Base-by-base conservation (phyloP, 2,329 filamentous ascomycete genomes). In the Plenodomus tracheiphilus region DNA sequence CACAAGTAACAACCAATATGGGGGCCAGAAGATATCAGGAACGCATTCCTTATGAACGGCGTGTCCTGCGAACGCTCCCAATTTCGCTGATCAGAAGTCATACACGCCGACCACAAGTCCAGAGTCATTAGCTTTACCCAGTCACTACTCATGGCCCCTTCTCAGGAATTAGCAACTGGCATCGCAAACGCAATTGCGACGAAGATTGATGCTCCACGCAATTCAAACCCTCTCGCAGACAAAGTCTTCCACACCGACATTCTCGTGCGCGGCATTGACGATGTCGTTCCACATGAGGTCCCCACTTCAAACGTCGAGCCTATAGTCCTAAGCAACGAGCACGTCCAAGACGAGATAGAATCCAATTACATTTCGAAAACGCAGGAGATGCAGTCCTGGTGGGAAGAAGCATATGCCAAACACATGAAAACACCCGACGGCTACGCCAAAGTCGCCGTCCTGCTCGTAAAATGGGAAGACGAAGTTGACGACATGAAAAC, bases 381-480 rank as follows among this genome's bases (percentile, higher is more conserved):
- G 59, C 54, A 18, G 50, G 62, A 18, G 15, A 66, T 70, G 63
- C 66, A 64, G 39, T 57, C 57, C 39, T 70, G 65, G 62, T 72
- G 67, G 66, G 59, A 67, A 25, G 62, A 70, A 34, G 46, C 50
- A 15, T 42, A 51, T 10, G 47, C 43, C 6, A 30, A 49, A 17
- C 61, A 71, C 25, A 66, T 71, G 64, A 49, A 63, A 10, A 54
- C 69, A 15, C 59, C 68, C 1, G 60, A 65, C 13, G 62, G 63
- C 2, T 75, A 75, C 39, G 19, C 54, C 5, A 55, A 71, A 21
- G 71, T 73, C 8, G 60, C 68, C 7, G 72, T 73, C 1, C 47
- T 75, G 3, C 51, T 75, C 4, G 61, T 74, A 21, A 68, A 68
- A 30, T 74, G 72, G 72, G 65, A 52, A 0, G 61, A 68, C 22